Evolutionary conservation across 345 rosid genomes (phyloP).

Genomic region (Toxicodendron radicans): DNA sequence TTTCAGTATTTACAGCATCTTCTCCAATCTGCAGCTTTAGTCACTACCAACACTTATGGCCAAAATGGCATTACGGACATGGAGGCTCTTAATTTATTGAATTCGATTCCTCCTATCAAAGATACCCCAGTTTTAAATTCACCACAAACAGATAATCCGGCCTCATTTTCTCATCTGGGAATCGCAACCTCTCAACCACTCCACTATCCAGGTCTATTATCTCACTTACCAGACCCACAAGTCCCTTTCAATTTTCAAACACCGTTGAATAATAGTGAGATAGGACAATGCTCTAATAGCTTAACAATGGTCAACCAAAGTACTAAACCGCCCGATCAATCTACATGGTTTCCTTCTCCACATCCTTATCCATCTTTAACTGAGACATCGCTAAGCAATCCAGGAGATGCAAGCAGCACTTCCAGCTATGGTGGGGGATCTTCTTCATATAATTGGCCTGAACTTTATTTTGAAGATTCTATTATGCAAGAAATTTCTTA

Average conservation of each 20-base stretch:
- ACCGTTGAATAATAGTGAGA: conserved; percentile 34
- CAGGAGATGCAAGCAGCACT: conserved; percentile 45
- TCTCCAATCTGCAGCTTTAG: conserved; percentile 40
- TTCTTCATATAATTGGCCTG: conserved; percentile 43
- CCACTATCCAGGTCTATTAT: conserved; percentile 38
- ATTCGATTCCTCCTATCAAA: conserved; percentile 13
- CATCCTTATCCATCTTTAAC: conserved; percentile 27
- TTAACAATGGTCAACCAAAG: conserved; percentile 28
- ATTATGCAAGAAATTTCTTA: conserved; percentile 41
- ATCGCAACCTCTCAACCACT: conserved; percentile 44
- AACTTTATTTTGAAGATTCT: conserved; percentile 41
- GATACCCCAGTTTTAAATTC: conserved; percentile 25
- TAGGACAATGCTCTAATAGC: conserved; percentile 24
- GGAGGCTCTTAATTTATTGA: conserved; percentile 35
- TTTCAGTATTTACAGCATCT: conserved; percentile 47
- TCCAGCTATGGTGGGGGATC: conserved; percentile 43
- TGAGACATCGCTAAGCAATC: conserved; percentile 36
- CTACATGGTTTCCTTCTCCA: conserved; percentile 34
- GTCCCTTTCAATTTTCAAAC: conserved; percentile 58
- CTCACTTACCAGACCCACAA: conserved; percentile 45
- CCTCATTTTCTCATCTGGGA: conserved; percentile 30
- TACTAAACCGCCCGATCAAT: conserved; percentile 23
- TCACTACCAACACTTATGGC: conserved; percentile 7
- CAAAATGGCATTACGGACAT: conserved; percentile 39
- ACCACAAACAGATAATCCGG: conserved; percentile 23